phyloP scores from a whole-genome alignment of 805 yeast species.

The Starmerella potacharoeniae region DNA sequence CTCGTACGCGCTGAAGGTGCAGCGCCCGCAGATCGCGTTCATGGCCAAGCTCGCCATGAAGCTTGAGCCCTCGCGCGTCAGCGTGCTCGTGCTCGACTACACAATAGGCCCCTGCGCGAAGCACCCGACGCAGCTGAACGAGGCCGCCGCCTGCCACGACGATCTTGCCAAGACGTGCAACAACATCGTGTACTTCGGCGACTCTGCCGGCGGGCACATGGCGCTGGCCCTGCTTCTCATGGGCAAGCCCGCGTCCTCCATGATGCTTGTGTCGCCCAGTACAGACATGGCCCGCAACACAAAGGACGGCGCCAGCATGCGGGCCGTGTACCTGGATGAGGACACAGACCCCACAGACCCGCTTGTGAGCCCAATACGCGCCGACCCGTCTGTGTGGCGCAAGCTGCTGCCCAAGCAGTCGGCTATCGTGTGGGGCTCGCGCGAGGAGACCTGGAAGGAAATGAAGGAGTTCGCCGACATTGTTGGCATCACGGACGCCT shows the following conservation, averaged over 20 bases:
- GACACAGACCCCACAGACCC: conserved; percentile 13
- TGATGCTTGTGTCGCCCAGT: conserved; percentile 19
- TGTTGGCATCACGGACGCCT: conserved; percentile 9
- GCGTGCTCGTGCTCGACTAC: conserved; percentile 26
- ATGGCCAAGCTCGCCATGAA: conserved; percentile 10
- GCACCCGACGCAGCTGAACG: conserved; percentile 26
- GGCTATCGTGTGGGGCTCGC: conserved; percentile 20
- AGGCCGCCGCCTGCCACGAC: conserved; percentile 20
- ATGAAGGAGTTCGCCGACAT: conserved; percentile 12
- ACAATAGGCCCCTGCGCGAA: conserved; percentile 21
- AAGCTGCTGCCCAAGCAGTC: conserved; percentile 14
- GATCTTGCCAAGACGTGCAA: conserved; percentile 17
- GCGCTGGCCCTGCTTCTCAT: conserved; percentile 15
- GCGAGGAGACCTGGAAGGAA: conserved; percentile 15
- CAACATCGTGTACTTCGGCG: conserved; percentile 25
- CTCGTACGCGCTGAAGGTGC: conserved; percentile 20
- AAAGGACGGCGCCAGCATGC: conserved; percentile 12
- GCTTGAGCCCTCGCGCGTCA: conserved; percentile 16
- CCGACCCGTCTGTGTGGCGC: conserved; percentile 13
- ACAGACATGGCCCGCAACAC: conserved; percentile 12
- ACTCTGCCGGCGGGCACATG: conserved; percentile 29
- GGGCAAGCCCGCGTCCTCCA: conserved; percentile 9
- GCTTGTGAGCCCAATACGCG: conserved; percentile 13
- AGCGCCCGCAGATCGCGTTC: conserved; percentile 18
- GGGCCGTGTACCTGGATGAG: conserved; percentile 11